Evolutionary conservation across 2,329 filamentous ascomycete species (phyloP).

Genomic region (Gliomastix tumulicola): DNA sequence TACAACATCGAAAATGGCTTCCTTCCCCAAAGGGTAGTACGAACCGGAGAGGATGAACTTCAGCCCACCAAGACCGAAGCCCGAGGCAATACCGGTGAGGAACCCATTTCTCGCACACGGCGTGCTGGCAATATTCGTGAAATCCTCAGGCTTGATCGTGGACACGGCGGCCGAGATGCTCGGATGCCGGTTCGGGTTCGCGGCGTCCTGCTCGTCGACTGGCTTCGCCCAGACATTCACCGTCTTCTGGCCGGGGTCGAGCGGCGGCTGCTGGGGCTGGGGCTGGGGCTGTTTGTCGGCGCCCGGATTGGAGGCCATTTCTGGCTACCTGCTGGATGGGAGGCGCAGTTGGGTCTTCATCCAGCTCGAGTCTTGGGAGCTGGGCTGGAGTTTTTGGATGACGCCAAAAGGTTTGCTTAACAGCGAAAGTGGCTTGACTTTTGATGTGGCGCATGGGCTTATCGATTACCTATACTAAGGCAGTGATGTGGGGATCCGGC

Average conservation of each 20-base stretch:
- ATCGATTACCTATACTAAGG: no score
- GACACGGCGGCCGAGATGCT: conserved; percentile 54
- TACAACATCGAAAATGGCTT: not conserved
- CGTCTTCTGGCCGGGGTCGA: conserved; percentile 2
- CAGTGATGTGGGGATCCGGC: not conserved
- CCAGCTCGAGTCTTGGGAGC: no score
- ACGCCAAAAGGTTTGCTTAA: no score
- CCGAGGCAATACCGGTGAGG: conserved; percentile 74
- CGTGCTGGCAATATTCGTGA: conserved; percentile 64
- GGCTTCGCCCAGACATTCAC: conserved; percentile 5
- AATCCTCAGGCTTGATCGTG: conserved; percentile 61
- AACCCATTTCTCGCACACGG: conserved; percentile 82
- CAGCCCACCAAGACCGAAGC: conserved; percentile 67
- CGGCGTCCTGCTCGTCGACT: conserved; percentile 2
- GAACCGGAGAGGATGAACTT: conserved; percentile 35
- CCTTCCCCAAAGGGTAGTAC: conserved; percentile 3
- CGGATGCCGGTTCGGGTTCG: conserved; percentile 17
- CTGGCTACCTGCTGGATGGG: not conserved
- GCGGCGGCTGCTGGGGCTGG: no score
- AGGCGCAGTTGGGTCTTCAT: no score
- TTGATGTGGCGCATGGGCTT: no score
- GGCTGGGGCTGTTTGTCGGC: not conserved
- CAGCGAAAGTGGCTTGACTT: no score
- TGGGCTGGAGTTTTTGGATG: no score
- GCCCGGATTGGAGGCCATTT: conserved; percentile 1